Percentiles rank a stretch among this genome's conserved stretches.
phyloP scores from a whole-genome alignment of 2,329 filamentous ascomycete species.

The Delphinella strobiligena region DNA sequence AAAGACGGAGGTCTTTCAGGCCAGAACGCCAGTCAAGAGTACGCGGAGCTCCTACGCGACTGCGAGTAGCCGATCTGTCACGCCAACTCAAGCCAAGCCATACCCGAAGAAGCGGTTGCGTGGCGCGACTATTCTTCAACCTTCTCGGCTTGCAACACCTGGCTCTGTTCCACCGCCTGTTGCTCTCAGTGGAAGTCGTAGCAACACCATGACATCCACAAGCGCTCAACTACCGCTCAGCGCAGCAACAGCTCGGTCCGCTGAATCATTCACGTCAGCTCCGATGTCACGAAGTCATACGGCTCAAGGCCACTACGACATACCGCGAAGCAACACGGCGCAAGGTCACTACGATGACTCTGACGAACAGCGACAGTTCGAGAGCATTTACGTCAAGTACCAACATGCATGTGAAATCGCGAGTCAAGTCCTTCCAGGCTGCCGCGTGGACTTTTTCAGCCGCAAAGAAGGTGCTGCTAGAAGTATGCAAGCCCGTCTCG shows the following conservation, averaged over 20 bases:
- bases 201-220: constrained; percentile 40
- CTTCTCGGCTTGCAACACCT: constrained; percentile 22
- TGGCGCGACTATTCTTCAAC: constrained; percentile 39
- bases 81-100: constrained; percentile 36
- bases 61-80: constrained; percentile 21
- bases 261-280: constrained; percentile 56
- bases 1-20: constrained; percentile 26
- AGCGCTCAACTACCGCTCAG: constrained; percentile 47
- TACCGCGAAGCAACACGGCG: constrained; percentile 34
- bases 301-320: too few relatives aligned
- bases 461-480: constrained; percentile 48
- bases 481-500: constrained; percentile 22
- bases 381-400: constrained; percentile 67
- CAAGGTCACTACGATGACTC: constrained; percentile 37
- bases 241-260: constrained; percentile 61
- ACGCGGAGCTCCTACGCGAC: constrained; percentile 19
- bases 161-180: constrained; percentile 27
- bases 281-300: constrained; percentile 10
- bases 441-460: constrained; percentile 53
- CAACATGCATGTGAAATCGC: constrained; percentile 63
- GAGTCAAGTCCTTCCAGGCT: constrained; percentile 56
- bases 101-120: constrained; percentile 33
- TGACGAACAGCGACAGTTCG: constrained; percentile 72
- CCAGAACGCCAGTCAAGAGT: constrained; percentile 10
- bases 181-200: constrained; percentile 38